Base-by-base conservation (phyloP, 306 rosid species). In the Gynostemma pentaphyllum region DNA sequence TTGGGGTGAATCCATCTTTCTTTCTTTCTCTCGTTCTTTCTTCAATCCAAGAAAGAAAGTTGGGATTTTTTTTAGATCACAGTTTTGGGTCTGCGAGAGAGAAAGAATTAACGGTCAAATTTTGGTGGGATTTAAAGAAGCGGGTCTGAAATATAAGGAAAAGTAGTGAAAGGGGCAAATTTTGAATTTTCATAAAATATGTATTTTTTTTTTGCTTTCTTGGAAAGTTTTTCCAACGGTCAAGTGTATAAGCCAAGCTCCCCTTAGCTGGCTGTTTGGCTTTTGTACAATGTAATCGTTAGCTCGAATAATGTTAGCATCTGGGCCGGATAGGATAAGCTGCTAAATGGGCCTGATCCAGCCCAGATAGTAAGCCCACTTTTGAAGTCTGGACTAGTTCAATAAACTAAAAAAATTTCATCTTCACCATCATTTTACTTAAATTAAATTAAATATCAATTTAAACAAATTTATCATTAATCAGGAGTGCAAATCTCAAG, bases 1-100 rank as follows among this genome's bases (percentile, higher is more conserved):
- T 32, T 78, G 72, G 9, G 90, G 82, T 11, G 95, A 79, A 62
- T 94, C 99, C 99, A 94, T 92, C 57, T 41, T 46, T 40, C 45
- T 47, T 57, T 49, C 62, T 29, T 67, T 42, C 27, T 50, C n/a
- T n/a, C n/a, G n/a, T n/a, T 63, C 30, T 26, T 12, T 32, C 63
- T 49, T 15, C 15, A 19, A 5, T 62, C 22, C 52, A 24, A 23
- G 56, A 21, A 51, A 61, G 50, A 21, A 60, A 74, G 55, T 68
- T 6, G 6, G 50, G 26, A 9, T 12, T 22, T 42, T 39, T 62
- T 59, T 24, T 13, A 39, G 27, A 6, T 28, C 34, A 29, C 39
- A 19, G 53, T 60, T 59, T 45, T 27, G 63, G 63, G 19, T 14
- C 22, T 27, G 41, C 15, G 49, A 32, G 72, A 13, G 64, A 44